Conservation (phyloP, 225 moss, liverwort and hornwort species). For the Polytrichum formosum region DNA sequence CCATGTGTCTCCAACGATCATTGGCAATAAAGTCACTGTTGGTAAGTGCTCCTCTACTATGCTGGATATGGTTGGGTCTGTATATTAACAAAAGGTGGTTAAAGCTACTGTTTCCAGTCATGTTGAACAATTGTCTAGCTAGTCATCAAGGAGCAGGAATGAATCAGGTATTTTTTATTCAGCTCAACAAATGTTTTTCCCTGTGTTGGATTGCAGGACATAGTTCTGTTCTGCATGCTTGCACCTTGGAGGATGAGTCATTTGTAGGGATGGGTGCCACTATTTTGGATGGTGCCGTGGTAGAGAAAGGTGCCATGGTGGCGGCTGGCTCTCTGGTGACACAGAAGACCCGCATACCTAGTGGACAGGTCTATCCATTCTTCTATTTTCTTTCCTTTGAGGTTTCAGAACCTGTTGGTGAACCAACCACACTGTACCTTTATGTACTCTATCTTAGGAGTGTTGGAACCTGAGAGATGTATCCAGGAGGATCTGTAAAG, state of each 20-base stretch:
- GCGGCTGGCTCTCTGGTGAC: constrained; percentile 87
- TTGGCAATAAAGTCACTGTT: constrained; percentile 89
- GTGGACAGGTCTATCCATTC: constrained; percentile 66
- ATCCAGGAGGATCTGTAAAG: background rate
- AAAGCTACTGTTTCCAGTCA: too few relatives aligned
- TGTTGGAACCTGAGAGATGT: background rate
- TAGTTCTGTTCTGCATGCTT: constrained; percentile 93
- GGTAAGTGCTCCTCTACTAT: constrained; percentile 34
- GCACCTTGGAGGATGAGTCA: constrained; percentile 87
- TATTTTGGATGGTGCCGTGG: constrained; percentile 85
- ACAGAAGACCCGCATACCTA: constrained; percentile 68
- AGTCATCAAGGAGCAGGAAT: too few relatives aligned
- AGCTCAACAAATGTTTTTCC: too few relatives aligned
- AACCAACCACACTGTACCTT: background rate
- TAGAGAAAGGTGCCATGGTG: constrained; percentile 91
- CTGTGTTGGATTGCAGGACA: constrained; percentile 51
- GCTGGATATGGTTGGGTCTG: too few relatives aligned
- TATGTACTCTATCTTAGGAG: background rate
- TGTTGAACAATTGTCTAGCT: too few relatives aligned
- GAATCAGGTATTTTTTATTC: too few relatives aligned
- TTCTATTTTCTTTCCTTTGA: background rate
- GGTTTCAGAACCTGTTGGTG: background rate
- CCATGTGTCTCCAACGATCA: constrained; percentile 69
- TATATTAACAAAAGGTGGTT: too few relatives aligned
- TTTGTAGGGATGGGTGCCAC: constrained; percentile 99